A percentile compares a stretch with the other conserved stretches of the same genome.
Conservation (phyloP, 1,284 basidiomycete genomes). For the Tilletia walkeri region DNA sequence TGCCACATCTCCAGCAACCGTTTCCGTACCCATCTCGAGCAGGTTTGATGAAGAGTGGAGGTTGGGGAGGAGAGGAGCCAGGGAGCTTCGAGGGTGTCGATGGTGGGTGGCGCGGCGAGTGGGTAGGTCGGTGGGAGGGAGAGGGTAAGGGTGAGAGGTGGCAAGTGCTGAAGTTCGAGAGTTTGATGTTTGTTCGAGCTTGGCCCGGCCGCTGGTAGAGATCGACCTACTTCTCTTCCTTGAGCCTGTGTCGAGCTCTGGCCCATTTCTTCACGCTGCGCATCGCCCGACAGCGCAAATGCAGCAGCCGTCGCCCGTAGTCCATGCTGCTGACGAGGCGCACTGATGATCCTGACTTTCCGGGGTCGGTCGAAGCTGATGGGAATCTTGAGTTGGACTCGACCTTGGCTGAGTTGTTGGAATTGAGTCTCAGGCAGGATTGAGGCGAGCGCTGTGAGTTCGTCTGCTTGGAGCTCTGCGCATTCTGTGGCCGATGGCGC, state of each 20-base stretch:
- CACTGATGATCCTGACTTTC: slow-evolving; percentile 9
- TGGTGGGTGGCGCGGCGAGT: slow-evolving; percentile 20
- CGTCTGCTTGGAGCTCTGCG: slow-evolving; percentile 3
- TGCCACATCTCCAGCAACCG: slow-evolving; percentile 28
- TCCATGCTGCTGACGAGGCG: background rate
- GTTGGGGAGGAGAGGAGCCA: slow-evolving; percentile 24
- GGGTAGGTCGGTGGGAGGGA: slow-evolving; percentile 33
- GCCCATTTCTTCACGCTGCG: background rate
- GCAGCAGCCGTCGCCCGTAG: too few relatives aligned
- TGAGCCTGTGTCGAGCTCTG: too few relatives aligned
- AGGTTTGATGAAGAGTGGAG: too few relatives aligned
- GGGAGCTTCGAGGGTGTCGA: slow-evolving; percentile 26
- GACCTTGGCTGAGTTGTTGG: background rate
- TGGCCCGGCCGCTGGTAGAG: background rate
- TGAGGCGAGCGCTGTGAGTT: slow-evolving; percentile 7
- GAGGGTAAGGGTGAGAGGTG: slow-evolving; percentile 27
- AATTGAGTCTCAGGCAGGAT: background rate
- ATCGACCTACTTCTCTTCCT: background rate
- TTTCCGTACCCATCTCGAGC: slow-evolving; percentile 23
- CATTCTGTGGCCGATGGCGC: background rate
- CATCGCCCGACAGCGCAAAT: background rate
- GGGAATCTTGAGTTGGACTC: background rate
- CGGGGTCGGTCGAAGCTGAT: slow-evolving; percentile 12
- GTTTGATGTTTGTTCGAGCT: slow-evolving; percentile 24
- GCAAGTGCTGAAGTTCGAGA: slow-evolving; percentile 23